phyloP scores from a whole-genome alignment of 1,284 basidiomycete species.

The Marasmius oreades region DNA sequence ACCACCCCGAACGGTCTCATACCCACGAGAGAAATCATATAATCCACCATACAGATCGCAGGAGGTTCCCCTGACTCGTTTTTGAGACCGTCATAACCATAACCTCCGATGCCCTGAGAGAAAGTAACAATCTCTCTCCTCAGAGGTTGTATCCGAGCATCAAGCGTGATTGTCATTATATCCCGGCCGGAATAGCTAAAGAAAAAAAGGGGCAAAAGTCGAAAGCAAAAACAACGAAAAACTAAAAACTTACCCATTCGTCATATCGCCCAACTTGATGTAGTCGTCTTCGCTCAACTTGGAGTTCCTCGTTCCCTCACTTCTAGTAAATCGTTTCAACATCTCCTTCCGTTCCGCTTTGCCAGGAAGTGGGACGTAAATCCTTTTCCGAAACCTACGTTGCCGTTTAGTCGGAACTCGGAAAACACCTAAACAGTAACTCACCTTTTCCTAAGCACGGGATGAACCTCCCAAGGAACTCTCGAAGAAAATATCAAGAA shows the following conservation, averaged over 20 bases:
- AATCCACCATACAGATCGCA: neutral
- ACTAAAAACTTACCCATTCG: constrained; percentile 49
- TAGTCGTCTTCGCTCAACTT: constrained; percentile 54
- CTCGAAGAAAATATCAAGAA: neutral
- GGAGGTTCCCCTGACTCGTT: neutral
- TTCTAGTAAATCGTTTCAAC: constrained; percentile 84
- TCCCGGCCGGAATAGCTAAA: neutral
- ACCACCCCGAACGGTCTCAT: neutral
- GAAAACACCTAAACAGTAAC: neutral
- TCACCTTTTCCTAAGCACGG: neutral
- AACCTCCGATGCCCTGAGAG: neutral
- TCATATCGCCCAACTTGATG: constrained; percentile 63
- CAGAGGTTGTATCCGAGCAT: neutral
- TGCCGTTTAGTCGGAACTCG: neutral
- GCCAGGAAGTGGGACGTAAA: constrained; percentile 86
- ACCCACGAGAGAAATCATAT: neutral
- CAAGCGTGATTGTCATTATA: neutral
- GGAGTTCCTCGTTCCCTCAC: constrained; percentile 35
- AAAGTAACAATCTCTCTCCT: neutral
- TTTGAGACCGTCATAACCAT: too few relatives aligned
- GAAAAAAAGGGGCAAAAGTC: neutral
- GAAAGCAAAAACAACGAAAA: neutral
- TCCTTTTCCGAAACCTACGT: constrained; percentile 77
- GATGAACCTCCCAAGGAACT: neutral
- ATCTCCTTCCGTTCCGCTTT: constrained; percentile 75